Evolutionary conservation across 148 eudicot species (phyloP).

Genomic region (Vaccinium darrowii): DNA sequence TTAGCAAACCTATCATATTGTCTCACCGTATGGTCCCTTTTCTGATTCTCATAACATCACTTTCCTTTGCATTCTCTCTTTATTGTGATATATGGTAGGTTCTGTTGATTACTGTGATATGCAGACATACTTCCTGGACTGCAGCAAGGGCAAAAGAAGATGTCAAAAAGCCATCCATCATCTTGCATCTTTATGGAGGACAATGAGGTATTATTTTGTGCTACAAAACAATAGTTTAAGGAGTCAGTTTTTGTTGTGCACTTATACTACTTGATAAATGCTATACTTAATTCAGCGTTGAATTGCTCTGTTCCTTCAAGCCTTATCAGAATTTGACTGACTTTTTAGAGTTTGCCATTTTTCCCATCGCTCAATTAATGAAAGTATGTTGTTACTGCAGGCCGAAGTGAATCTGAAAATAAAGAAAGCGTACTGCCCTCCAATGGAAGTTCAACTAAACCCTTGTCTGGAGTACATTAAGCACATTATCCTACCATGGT

Average conservation of each 20-base stretch:
- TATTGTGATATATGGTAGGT: background rate
- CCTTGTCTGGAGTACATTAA: slow-evolving; percentile 86
- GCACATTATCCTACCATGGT: slow-evolving; percentile 77
- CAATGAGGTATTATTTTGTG: slow-evolving; percentile 56
- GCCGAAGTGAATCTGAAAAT: slow-evolving; percentile 76
- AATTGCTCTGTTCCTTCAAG: background rate
- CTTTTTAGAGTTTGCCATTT: background rate
- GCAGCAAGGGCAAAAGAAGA: slow-evolving; percentile 89
- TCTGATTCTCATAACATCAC: background rate
- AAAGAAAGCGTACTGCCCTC: slow-evolving; percentile 90
- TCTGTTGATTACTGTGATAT: slow-evolving; percentile 16
- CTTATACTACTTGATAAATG: background rate
- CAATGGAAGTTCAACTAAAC: slow-evolving; percentile 55
- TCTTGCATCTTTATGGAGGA: slow-evolving; percentile 95
- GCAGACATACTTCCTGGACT: slow-evolving; percentile 97
- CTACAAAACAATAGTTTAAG: background rate
- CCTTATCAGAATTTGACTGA: background rate
- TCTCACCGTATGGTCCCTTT: slow-evolving; percentile 73
- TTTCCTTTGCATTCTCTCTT: background rate
- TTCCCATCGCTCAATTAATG: background rate
- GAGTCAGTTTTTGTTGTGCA: background rate
- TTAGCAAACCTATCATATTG: slow-evolving; percentile 89
- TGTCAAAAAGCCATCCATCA: slow-evolving; percentile 84
- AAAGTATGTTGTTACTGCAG: slow-evolving; percentile 30
- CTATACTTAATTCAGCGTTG: background rate